Evolutionary conservation across 2,329 filamentous ascomycete species (phyloP).

Genomic region (Dryadomyces sulphureus): DNA sequence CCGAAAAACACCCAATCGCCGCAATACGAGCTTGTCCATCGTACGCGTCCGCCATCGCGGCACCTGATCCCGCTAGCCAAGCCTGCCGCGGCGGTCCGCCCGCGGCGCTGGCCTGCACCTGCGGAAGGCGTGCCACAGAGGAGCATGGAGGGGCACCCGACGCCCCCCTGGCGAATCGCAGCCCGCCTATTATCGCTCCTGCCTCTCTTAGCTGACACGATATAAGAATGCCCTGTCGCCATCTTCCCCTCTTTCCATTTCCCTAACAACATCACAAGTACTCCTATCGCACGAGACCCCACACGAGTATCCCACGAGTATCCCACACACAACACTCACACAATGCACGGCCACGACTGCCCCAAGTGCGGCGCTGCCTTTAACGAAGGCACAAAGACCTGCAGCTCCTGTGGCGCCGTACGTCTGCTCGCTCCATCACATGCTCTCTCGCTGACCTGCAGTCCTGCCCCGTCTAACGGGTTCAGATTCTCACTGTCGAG

Average conservation of each 20-base stretch:
- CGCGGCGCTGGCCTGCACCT: too few relatives aligned
- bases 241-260: background rate
- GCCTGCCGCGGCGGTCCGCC: too few relatives aligned
- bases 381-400: slow-evolving; percentile 33
- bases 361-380: slow-evolving; percentile 40
- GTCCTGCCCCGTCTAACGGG: slow-evolving; percentile 3
- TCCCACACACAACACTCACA: slow-evolving; percentile 6
- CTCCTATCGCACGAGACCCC: background rate
- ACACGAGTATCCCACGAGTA: too few relatives aligned
- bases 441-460: background rate
- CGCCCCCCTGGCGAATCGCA: background rate
- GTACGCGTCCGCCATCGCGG: background rate
- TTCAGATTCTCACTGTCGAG: background rate
- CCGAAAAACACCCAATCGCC: too few relatives aligned
- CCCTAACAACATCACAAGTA: background rate
- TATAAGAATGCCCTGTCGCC: too few relatives aligned
- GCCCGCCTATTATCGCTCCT: background rate
- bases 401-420: slow-evolving; percentile 42
- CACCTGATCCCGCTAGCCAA: background rate
- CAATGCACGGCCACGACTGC: slow-evolving; percentile 31
- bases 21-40: background rate
- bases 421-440: too few relatives aligned
- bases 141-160: background rate
- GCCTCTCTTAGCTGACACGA: too few relatives aligned
- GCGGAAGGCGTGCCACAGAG: background rate